A percentile compares a stretch with the other conserved stretches of the same genome.
Conservation (phyloP, 1,284 basidiomycete genomes). For the Ustilago cynodontis region DNA sequence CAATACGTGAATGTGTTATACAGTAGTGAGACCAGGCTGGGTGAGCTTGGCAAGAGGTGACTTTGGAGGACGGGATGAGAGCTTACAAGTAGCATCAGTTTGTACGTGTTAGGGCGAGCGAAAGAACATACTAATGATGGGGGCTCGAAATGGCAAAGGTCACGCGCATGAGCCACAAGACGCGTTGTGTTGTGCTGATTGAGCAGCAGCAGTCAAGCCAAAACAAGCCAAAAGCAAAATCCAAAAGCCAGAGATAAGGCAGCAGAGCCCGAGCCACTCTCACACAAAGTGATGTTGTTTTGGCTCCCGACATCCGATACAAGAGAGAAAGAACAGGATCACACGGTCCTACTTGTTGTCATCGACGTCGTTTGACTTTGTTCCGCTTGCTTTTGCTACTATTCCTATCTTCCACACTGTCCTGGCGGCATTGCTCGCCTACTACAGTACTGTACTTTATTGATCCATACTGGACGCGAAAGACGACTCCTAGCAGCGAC, state of each 20-base stretch:
- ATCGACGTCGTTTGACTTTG: not conserved
- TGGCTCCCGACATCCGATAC: not conserved
- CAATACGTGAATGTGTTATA: too few species aligned
- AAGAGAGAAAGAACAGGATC: not conserved
- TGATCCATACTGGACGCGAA: too few species aligned
- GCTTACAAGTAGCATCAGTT: too few species aligned
- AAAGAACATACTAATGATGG: too few species aligned
- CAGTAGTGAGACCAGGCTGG: too few species aligned
- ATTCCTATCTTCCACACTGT: not conserved
- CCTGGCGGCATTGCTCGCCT: too few species aligned
- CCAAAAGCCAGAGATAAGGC: not conserved
- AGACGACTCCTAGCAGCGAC: too few species aligned
- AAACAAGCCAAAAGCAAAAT: not conserved
- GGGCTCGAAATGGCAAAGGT: constrained; percentile 12
- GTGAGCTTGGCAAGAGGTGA: too few species aligned
- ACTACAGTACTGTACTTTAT: too few species aligned
- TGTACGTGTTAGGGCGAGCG: too few species aligned
- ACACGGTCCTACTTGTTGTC: too few species aligned
- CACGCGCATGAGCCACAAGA: constrained; percentile 9
- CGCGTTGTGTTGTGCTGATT: constrained; percentile 9
- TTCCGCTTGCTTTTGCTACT: not conserved
- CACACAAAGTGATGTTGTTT: not conserved
- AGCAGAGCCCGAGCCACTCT: not conserved
- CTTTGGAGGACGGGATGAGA: too few species aligned
- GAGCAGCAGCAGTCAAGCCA: not conserved